These are phyloP conservation scores for Ulmus americana DNA, from an alignment of 331 rosid genomes.

Conservation along the genomic window DNA sequence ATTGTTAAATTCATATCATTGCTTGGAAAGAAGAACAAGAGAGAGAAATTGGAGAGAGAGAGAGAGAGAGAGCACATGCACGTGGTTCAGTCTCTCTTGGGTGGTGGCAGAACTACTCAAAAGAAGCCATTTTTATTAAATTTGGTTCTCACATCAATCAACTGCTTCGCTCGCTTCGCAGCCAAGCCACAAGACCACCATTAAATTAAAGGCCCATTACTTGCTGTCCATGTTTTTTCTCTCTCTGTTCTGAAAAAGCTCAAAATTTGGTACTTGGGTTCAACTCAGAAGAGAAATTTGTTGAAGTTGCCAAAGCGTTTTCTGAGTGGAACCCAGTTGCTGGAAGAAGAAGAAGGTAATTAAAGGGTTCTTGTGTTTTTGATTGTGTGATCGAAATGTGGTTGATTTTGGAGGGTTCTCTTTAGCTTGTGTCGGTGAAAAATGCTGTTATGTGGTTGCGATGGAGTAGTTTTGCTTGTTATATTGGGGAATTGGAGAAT, in stretches of 20 bases:
- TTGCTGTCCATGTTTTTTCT: slow-evolving; percentile 33
- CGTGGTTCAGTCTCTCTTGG: slow-evolving; percentile 61
- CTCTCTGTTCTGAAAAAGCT: slow-evolving; percentile 29
- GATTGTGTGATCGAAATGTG: slow-evolving; percentile 23
- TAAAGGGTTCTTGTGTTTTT: slow-evolving; percentile 26
- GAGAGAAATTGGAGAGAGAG: slow-evolving; percentile 25
- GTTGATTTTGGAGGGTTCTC: slow-evolving; percentile 16
- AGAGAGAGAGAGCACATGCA: slow-evolving; percentile 46
- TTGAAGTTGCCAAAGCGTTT: background rate
- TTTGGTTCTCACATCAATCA: slow-evolving; percentile 45
- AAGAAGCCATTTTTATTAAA: slow-evolving; percentile 36
- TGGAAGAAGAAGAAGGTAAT: slow-evolving; percentile 8
- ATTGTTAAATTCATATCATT: slow-evolving; percentile 38
- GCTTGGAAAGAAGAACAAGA: slow-evolving; percentile 23
- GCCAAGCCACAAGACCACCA: slow-evolving; percentile 52
- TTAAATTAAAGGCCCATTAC: slow-evolving; percentile 27
- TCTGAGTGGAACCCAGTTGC: slow-evolving; percentile 15
- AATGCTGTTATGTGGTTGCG: slow-evolving; percentile 36
- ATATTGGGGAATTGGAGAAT: slow-evolving; percentile 19
- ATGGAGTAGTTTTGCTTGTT: slow-evolving; percentile 27
- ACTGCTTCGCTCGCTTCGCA: slow-evolving; percentile 52
- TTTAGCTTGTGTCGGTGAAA: slow-evolving; percentile 29
- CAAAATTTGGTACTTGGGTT: slow-evolving; percentile 30
- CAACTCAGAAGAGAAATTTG: slow-evolving; percentile 17
- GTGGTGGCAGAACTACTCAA: slow-evolving; percentile 42